Evolutionary conservation across 1,139 yeast genomes (phyloP), one percentile per base, ranked within the genome.

Genomic region (Groenewaldozyma auringiensis): DNA sequence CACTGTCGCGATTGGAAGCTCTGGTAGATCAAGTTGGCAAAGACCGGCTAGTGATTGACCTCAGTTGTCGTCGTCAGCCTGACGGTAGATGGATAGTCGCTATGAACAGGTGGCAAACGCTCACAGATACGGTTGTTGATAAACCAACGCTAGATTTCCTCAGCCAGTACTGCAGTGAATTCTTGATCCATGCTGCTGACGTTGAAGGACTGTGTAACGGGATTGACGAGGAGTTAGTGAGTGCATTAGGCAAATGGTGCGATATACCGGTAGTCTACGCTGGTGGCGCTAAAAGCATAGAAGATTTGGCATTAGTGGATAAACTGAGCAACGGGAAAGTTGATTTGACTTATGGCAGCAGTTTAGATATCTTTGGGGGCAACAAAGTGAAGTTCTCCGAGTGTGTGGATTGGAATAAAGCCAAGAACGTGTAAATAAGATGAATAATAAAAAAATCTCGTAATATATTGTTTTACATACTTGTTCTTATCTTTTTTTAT

Each of bases 161-260:
- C 33, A 67, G 83, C 13, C 48, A 70, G 43, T 85, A 82, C 63
- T 86, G 97, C 58, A 76, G 78, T 52, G 98, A 92, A 65, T 85
- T 89, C 58, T 69, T 92, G 49, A 81, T 92, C 21, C 99, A 92
- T 66, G 98, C 98, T 2, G 99, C 98, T 0, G 98, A 92, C 63
- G 97, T 92, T 2, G 99, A 92, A 65, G 99, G 99, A 0, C 71
- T 92, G 21, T 92, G 98, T 62, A 75, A 79, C 38, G 99, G 99
- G 0, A 85, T 92, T 38, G 98, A 92, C 59, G 80, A 80, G 57
- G 74, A 79, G 17, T 70, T 92, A 45, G 97, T 92, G 3, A 50
- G 52, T 21, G 75, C 74, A 47, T 69, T 92, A 35, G 88, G 89
- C 13, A 76, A 81, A 54, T 92, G 98, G 97, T 77, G 82, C 49